Percentiles rank a stretch among this genome's conserved stretches.
Evolutionary conservation across 1,139 yeast species (phyloP).

Genomic region (Debaryomycetaceae sp.): DNA sequence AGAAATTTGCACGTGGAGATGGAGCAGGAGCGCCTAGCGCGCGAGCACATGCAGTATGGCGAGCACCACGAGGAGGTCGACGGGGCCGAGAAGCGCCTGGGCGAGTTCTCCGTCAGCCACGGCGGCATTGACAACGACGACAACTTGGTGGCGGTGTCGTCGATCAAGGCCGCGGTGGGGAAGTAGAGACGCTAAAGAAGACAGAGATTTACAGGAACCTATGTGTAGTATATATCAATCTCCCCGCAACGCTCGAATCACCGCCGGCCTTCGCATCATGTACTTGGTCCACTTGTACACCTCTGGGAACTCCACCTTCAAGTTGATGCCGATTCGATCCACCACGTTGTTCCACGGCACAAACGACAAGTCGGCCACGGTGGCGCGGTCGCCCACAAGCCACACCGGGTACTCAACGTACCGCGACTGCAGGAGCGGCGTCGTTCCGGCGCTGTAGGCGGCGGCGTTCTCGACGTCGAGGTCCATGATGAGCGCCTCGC

Average conservation of each 20-base stretch:
- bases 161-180: conserved; percentile 18
- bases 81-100: background rate
- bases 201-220: conserved; percentile 3
- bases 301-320: conserved; percentile 87
- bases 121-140: conserved; percentile 10
- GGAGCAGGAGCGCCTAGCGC: conserved; percentile 37
- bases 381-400: conserved; percentile 88
- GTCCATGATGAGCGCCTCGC: conserved; percentile 89
- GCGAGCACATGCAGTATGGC: conserved; percentile 16
- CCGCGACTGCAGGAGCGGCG: conserved; percentile 80
- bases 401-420: conserved; percentile 93
- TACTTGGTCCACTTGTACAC: conserved; percentile 93
- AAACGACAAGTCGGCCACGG: conserved; percentile 87
- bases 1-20: conserved; percentile 50
- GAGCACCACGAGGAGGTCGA: background rate
- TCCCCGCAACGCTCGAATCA: conserved; percentile 69
- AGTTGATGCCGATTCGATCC: conserved; percentile 84
- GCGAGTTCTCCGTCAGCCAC: background rate
- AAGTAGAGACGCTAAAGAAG: conserved; percentile 10
- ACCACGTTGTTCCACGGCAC: conserved; percentile 98
- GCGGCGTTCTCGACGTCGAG: conserved; percentile 83
- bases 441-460: conserved; percentile 85
- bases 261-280: conserved; percentile 88
- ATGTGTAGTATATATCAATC: conserved; percentile 24
- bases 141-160: conserved; percentile 19